Evolutionary conservation across 257 asterid genomes (phyloP).

Genomic region (Solanum appendiculatum): DNA sequence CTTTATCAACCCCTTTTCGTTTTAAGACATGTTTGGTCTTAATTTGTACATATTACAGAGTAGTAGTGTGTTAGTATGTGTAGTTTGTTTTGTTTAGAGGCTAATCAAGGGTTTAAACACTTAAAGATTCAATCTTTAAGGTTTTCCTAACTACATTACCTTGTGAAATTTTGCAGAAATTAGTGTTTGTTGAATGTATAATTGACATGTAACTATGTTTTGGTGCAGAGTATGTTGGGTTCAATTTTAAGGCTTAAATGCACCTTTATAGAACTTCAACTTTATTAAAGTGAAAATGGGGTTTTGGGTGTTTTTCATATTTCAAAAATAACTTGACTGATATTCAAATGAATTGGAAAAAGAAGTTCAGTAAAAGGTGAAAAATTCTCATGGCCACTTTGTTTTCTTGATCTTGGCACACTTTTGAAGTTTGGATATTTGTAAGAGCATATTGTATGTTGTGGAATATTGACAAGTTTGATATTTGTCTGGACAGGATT

Average conservation of each 20-base stretch:
- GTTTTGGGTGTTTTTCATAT: neutral
- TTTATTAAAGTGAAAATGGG: neutral
- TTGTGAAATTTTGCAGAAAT: neutral
- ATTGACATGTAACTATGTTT: neutral
- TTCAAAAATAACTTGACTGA: too few species aligned
- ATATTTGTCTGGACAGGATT: slow-evolving; percentile 43
- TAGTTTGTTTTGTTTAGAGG: neutral
- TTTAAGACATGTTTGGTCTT: neutral
- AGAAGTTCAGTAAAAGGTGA: neutral
- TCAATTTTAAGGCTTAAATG: neutral
- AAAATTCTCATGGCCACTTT: neutral
- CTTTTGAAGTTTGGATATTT: neutral
- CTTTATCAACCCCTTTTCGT: neutral
- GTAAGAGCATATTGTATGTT: neutral
- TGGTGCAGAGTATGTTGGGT: neutral
- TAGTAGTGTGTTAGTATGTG: neutral
- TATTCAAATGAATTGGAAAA: neutral
- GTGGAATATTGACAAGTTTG: neutral
- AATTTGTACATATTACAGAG: neutral
- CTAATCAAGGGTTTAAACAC: neutral
- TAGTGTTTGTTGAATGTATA: neutral
- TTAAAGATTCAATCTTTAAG: neutral
- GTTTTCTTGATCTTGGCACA: neutral
- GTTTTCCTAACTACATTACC: neutral
- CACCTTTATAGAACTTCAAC: neutral